These are phyloP conservation scores for Barnettozyma populi DNA, from an alignment of 805 yeast species.

Conservation along the genomic window DNA sequence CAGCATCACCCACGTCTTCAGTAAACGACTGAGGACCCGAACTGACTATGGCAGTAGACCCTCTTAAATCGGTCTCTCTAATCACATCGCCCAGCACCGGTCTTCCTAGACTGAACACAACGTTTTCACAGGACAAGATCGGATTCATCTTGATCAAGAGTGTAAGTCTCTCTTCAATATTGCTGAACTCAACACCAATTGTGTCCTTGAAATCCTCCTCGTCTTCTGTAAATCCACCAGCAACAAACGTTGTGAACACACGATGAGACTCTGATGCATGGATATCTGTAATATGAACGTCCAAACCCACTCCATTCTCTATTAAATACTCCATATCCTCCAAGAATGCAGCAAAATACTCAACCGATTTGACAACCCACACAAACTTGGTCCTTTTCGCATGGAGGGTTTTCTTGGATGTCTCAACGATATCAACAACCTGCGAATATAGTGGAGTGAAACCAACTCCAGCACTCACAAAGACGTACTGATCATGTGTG, in stretches of 20 bases:
- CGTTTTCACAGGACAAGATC: not conserved
- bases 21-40: slow-evolving; percentile 61
- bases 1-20: slow-evolving; percentile 47
- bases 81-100: slow-evolving; percentile 12
- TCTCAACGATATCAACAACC: slow-evolving; percentile 26
- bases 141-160: slow-evolving; percentile 2
- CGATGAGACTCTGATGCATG: not conserved
- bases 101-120: slow-evolving; percentile 8
- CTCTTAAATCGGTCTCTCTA: slow-evolving; percentile 25
- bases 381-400: slow-evolving; percentile 37
- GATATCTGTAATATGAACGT: slow-evolving; percentile 13
- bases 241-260: not conserved
- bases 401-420: not conserved
- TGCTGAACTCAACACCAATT: not conserved
- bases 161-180: slow-evolving; percentile 1
- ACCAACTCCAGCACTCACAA: slow-evolving; percentile 50
- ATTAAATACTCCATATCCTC: slow-evolving; percentile 37
- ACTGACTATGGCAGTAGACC: slow-evolving; percentile 41
- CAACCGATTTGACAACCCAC: slow-evolving; percentile 58
- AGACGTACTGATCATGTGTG: slow-evolving; percentile 33
- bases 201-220: not conserved
- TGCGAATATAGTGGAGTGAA: slow-evolving; percentile 46
- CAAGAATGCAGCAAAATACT: slow-evolving; percentile 42
- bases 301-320: slow-evolving; percentile 20
- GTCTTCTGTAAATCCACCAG: not conserved